Base-by-base conservation (phyloP, 441 rosid species). In the Manihot esculenta region DNA sequence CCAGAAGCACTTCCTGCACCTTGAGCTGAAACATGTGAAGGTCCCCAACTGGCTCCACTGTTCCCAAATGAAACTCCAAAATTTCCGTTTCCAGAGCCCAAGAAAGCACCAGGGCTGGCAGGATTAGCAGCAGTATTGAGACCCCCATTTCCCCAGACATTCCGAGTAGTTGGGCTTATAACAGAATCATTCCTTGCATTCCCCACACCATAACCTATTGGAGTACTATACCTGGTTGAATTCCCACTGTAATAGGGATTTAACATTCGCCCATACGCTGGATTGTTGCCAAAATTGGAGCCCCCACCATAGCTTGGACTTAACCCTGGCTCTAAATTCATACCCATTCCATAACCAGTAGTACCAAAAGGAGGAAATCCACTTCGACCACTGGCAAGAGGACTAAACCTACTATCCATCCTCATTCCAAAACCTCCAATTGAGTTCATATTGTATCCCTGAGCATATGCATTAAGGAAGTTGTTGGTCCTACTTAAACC, bases 101-200 rank as follows among this genome's bases (percentile, higher is more conserved):
- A 72, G 70, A 86, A 89, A 69, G 89, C 77, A 81, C 68, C 84
- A 64, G 96, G 81, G 77, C 79, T 81, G 63, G 84, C 70, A 62
- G 85, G 76, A 80, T 83, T 87, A 72, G 90, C 72, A 65, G 76
- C 85, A 64, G 85, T 77, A 77, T 80, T 87, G 26, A 86, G 85
- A 42, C 84, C 86, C 18, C 94, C 96, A 64, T 81, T 91, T 76
- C 97, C 97, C 98, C 96, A 93, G 71, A 91, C 79, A 77, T 93
- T 93, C 71, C 88, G 81, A 47, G 88, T 82, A 50, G 76, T 84
- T 47, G 96, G 86, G 84, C 92, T 91, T 81, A 91, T 87, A 80
- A 85, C 84, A 62, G 98, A 88, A 66, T 88, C 80, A 78, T 72
- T 87, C 72, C 98, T 94, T 68, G 90, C 87, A 74, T 77, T 85